Base-by-base conservation (phyloP, 2,329 filamentous ascomycete genomes). In the Boeremia exigua region DNA sequence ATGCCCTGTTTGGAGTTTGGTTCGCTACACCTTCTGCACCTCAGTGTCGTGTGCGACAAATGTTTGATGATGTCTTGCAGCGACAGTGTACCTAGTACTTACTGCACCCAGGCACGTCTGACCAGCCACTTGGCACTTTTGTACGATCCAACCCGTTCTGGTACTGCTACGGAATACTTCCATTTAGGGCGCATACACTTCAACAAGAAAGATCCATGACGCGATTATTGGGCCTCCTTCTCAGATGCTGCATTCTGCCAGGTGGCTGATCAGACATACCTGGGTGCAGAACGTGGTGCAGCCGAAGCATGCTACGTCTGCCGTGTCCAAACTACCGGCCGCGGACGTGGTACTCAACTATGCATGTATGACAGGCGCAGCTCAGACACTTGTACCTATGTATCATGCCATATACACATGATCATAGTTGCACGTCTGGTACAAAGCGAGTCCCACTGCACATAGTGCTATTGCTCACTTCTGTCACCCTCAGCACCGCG, bases 291-390 rank as follows among this genome's bases (percentile, higher is more conserved):
- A 23, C 19, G 19, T 11, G 17, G 8, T 19, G 33, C 33, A 15
- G 32, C n/a, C 15, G 32, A 11, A 45, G 39, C 48, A 39, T 48
- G 58, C 27, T 42, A 38, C 48, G 44, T 40, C 36, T 47, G 54
- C 56, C 36, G 33, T 46, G 45, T 46, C 54, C 17, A 32, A 30
- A 50, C 56, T 66, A 52, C 62, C 65, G 65, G 65, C 65, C 65
- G 65, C 65, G 63, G 63, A 65, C 14, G 48, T 47, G 42, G 28
- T 39, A 49, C 56, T 36, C 32, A 50, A 51, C 48, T 14, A 33
- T 39, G 34, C 32, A 50, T 48, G 45, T 14, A 33, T 39, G 34
- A 48, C 33, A 43, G 28, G 42, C 30, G 29, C 17, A 27, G 40
- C 46, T 46, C 40, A 17, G 32, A 38, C 28, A 38, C 17, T 42